Evolutionary conservation across 768 basidiomycete species (phyloP), one percentile per base, ranked within the genome.

Genomic region (Dentipellis sp.): DNA sequence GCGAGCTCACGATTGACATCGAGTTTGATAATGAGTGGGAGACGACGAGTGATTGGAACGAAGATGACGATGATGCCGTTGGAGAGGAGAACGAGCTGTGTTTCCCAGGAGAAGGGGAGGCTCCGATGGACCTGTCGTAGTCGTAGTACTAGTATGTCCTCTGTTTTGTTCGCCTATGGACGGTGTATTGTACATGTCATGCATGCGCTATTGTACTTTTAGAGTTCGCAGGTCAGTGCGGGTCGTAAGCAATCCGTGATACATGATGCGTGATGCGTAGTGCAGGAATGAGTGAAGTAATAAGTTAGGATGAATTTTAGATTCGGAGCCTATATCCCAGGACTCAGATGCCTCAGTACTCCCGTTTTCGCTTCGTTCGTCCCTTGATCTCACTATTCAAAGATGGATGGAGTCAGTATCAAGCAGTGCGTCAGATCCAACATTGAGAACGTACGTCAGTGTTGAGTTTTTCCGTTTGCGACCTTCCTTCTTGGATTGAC

Each of bases 1-100:
- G 80, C 40, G 84, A 87, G 65, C 62, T 83, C 38, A 73, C 82
- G 17, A 71, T 86, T 46, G 90, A 91, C 61, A 86, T 91, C 55
- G 88, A 91, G 67, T 92, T 91, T 63, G 89, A 92, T 64, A 90
- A 91, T 59, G 88, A 88, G 58, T 92, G 90, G 89, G 90, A 91
- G 68, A 82, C 88, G 42, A 89, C 86, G 52, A 91, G 89, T 62
- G 88, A 91, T 70, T 91, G 89, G 88, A 91, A 91, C 67, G 89
- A 91, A 67, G 89, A 91, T 59, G 89, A 91, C 63, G 83, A 85
- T 2, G 88, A 91, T 57, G 86, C 84, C 3, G 81, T 80, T 17
- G 68, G 66, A 19, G 88, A 91, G 63, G 87, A 91, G 68, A 82
- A 80, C 54, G 77, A 77, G 49, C 66, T 90, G 4, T 89, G 88